Evolutionary conservation across 106 monocot species (phyloP).

Genomic region (Dioscorea zingiberensis): DNA sequence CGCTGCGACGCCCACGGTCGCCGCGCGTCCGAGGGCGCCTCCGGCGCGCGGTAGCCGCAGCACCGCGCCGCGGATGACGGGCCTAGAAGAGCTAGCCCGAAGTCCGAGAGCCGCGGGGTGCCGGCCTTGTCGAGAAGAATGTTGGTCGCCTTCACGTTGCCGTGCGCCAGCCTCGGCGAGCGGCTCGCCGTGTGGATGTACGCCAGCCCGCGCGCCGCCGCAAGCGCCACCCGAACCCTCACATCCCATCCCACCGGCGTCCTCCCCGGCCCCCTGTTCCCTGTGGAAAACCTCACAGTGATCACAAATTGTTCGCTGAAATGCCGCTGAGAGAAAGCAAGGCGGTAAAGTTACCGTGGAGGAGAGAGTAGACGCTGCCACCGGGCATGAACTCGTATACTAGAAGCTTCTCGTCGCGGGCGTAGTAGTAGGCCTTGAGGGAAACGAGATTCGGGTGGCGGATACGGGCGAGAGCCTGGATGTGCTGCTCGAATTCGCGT

Average conservation of each 20-base stretch:
- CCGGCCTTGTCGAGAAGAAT: conserved; percentile 65
- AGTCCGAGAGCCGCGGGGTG: conserved; percentile 49
- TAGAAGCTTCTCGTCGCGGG: conserved; percentile 83
- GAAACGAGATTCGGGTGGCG: conserved; percentile 64
- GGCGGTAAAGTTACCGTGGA: conserved; percentile 47
- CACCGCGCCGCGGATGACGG: conserved; percentile 2
- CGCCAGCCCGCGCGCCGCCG: conserved; percentile 63
- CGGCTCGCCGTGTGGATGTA: conserved; percentile 55
- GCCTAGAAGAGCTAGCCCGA: conserved; percentile 46
- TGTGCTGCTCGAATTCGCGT: conserved; percentile 68
- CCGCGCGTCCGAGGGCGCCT: conserved; percentile 24
- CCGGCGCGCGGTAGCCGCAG: conserved; percentile 56
- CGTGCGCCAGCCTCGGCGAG: conserved; percentile 61
- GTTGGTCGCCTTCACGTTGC: conserved; percentile 82
- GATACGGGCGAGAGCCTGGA: conserved; percentile 62
- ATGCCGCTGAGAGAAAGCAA: no score
- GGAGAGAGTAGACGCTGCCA: conserved; percentile 78
- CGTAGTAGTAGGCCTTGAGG: conserved; percentile 77
- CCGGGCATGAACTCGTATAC: conserved; percentile 91
- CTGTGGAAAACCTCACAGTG: conserved; percentile 24
- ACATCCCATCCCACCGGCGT: conserved; percentile 74
- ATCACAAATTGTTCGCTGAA: no score
- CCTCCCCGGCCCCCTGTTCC: conserved; percentile 78
- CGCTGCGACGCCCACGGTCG: conserved; percentile 42
- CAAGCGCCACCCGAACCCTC: conserved; percentile 52